Conservation (phyloP, 2,329 filamentous ascomycete species). For the Coniochaeta sp. region DNA sequence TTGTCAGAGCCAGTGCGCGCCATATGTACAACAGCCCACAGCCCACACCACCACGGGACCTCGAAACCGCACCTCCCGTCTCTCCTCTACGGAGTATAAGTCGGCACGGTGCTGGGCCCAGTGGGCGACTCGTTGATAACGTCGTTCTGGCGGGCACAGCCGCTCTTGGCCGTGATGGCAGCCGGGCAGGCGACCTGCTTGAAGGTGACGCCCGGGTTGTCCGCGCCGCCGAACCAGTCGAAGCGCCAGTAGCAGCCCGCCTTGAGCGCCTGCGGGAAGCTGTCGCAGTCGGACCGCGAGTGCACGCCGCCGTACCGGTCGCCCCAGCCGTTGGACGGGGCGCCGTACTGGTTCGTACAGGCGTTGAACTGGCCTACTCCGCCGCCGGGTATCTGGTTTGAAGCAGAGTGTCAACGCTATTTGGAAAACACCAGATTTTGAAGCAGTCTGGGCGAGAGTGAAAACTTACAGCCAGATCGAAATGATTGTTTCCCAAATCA, state of each 20-base stretch:
- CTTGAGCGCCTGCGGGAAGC: slow-evolving; percentile 45
- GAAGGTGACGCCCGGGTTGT: slow-evolving; percentile 49
- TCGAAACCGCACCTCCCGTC: background rate
- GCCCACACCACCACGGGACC: background rate
- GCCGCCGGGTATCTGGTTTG: slow-evolving; percentile 36
- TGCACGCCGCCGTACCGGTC: slow-evolving; percentile 50
- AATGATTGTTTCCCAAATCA: slow-evolving; percentile 46
- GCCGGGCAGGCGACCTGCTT: slow-evolving; percentile 36
- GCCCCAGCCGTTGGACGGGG: slow-evolving; percentile 43
- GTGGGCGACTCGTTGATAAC: slow-evolving; percentile 25
- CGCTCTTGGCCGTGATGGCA: slow-evolving; percentile 21
- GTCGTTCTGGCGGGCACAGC: slow-evolving; percentile 23
- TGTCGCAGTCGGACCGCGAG: slow-evolving; percentile 40
- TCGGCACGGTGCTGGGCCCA: slow-evolving; percentile 17
- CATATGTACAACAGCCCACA: background rate
- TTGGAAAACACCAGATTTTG: no score
- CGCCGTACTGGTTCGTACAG: slow-evolving; percentile 34
- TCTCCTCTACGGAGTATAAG: slow-evolving; percentile 14
- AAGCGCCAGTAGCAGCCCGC: slow-evolving; percentile 56
- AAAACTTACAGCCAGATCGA: slow-evolving; percentile 41
- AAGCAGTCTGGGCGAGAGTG: no score
- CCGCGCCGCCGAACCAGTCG: slow-evolving; percentile 53
- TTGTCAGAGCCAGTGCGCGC: background rate
- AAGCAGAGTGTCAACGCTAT: no score
- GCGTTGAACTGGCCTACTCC: slow-evolving; percentile 46